Evolutionary conservation across 768 basidiomycete genomes (phyloP), one percentile per base, ranked within the genome.

Genomic region (Trametes elegans): DNA sequence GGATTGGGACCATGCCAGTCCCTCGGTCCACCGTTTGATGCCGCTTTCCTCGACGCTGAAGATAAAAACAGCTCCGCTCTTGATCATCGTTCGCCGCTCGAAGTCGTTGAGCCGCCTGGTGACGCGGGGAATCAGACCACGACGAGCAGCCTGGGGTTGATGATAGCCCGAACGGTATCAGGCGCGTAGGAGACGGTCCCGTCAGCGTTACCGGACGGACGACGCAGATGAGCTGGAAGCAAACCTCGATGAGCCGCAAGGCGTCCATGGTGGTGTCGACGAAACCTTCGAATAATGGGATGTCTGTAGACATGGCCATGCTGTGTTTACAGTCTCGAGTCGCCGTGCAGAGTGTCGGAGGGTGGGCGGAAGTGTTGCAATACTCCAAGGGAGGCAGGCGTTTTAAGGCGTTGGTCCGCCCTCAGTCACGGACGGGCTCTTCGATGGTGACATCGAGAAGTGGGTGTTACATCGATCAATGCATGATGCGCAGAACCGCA

Each of bases 21-120:
- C 79, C 63, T 83, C 91, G 29, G 91, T 94, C 87, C 90, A 91
- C 14, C 90, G 78, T 68, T 89, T 91, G 71, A 94, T 93, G 11
- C 88, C 88, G 66, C 88, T 90, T 67, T 91, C 89, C 63, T 90
- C 85, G 64, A 92, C 90, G 66, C 88, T 88, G 72, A 92, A 94
- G 45, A 94, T 85, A 67, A 92, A 94, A 14, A 93, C 83, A 43
- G 90, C 88, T 9, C 81, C 81, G 52, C 74, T 77, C 44, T 72
- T 69, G 53, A 83, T 76, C 70, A 79, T 75, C 4, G 70, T 68
- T 38, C 75, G 72, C 28, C 85, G 80, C 65, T 94, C 90, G n/a
- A 84, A 76, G 65, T 93, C 90, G 66, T 90, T 90, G 64, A 93
- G 77, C 24, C 90, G 80, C 31, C 91, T 80, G n/a, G 88, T 90